A percentile compares a stretch with the other conserved stretches of the same genome.
Conservation (phyloP, 192 early-diverging fungal genomes). For the Podila minutissima region DNA sequence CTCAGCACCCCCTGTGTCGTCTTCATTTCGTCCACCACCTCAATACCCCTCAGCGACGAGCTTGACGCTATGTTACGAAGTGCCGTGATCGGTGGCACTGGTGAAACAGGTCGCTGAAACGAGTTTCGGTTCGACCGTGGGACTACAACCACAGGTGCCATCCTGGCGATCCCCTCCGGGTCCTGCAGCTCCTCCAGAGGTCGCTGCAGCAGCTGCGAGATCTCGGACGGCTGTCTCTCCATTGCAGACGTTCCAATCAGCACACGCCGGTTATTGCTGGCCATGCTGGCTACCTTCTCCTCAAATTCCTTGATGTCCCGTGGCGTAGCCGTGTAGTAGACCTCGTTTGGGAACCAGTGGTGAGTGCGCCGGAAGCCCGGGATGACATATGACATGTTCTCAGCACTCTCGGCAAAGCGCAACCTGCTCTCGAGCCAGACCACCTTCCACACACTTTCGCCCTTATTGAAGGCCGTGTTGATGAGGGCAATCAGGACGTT, state of each 20-base stretch:
- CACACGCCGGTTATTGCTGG: not conserved
- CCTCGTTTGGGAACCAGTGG: slow-evolving; percentile 6
- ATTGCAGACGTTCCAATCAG: not conserved
- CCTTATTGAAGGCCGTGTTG: slow-evolving; percentile 26
- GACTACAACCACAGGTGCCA: not conserved
- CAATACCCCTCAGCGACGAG: no score
- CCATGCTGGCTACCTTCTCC: not conserved
- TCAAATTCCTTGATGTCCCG: not conserved
- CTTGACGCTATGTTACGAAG: no score
- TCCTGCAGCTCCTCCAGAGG: not conserved
- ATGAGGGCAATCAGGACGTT: slow-evolving; percentile 40
- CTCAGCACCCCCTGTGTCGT: no score
- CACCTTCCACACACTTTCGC: slow-evolving; percentile 28
- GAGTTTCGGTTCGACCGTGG: not conserved
- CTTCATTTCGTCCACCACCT: no score
- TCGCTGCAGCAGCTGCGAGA: not conserved
- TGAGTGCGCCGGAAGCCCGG: slow-evolving; percentile 12
- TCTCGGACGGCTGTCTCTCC: not conserved
- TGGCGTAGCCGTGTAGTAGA: slow-evolving; percentile 4
- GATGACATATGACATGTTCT: slow-evolving; percentile 37
- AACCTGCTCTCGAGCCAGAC: slow-evolving; percentile 29
- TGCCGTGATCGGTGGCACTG: no score
- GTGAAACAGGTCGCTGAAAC: no score
- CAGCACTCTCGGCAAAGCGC: slow-evolving; percentile 30
- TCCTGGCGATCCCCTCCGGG: not conserved